Base-by-base conservation (phyloP, 2,329 filamentous ascomycete species). In the Sarocladium oryzae region DNA sequence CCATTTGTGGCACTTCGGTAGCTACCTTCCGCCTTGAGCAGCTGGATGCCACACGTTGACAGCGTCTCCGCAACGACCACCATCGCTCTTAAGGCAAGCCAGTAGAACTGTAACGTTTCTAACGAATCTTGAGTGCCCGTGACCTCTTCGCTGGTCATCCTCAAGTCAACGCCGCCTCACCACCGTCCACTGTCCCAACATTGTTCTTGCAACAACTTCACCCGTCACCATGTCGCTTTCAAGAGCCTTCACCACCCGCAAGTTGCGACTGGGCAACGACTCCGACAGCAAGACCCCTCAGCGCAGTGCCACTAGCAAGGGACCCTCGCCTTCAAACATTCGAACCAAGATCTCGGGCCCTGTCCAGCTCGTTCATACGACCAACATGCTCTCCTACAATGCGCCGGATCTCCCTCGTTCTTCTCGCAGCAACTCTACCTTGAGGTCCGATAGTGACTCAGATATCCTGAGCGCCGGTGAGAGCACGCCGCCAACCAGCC, bases 371-470 rank as follows among this genome's bases (percentile, higher is more conserved):
- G 76, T 96, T 46, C 95, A 93, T 54, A 96, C 92, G 4, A 97
- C 93, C 59, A 99, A 97, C 69, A 89, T 95, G 80, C 84, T 96
- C 51, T 90, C 89, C 7, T 96, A 96, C 77, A 92, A 92, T 64
- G 91, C 93, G 9, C 92, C 92, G 49, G 87, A 96, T 64, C 84
- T 96, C 55, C 73, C 74, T 40, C 76, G 63, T 62, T 66, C 57
- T n/a, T 72, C 73, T 10, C 80, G 78, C 35, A 73, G 73, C 63
- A 74, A 74, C 60, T 72, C 70, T 6, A 36, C 50, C 6, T 32
- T 77, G 2, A 77, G 78, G 58, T 86, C 85, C 3, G 82, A 82
- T 37, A 84, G 87, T 53, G 88, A 92, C 56, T 89, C 85, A 4
- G 88, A 92, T 59, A 28, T 51, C 21, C 26, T 40, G 9, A 80